phyloP scores from a whole-genome alignment of 371 early-diverging fungal species.

The Syncephalis fuscata region DNA sequence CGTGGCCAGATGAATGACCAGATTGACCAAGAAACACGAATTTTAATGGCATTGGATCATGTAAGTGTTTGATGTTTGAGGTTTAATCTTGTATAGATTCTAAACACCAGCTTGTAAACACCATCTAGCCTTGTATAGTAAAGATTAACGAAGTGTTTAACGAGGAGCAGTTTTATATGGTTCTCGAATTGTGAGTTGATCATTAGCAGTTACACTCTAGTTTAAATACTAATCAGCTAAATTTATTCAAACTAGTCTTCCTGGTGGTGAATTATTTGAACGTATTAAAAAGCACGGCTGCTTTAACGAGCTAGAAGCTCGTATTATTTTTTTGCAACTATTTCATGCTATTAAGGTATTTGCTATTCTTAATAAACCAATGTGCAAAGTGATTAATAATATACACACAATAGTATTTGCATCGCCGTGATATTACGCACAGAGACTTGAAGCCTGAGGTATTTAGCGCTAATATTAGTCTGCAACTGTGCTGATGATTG shows the following conservation, averaged over 20 bases:
- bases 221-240: too few species aligned
- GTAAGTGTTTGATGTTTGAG: slow-evolving; percentile 16
- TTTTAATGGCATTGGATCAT: slow-evolving; percentile 54
- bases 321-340: slow-evolving; percentile 64
- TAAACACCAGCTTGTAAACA: too few species aligned
- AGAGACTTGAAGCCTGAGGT: slow-evolving; percentile 69
- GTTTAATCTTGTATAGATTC: background rate
- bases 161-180: background rate
- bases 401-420: slow-evolving; percentile 25
- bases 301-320: slow-evolving; percentile 60
- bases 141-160: slow-evolving; percentile 28
- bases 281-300: slow-evolving; percentile 53
- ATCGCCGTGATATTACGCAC: slow-evolving; percentile 52
- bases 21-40: slow-evolving; percentile 45
- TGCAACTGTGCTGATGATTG: too few species aligned
- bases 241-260: slow-evolving; percentile 17
- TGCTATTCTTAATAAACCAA: slow-evolving; percentile 7
- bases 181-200: background rate
- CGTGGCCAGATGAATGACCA: slow-evolving; percentile 28
- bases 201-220: too few species aligned
- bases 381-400: background rate
- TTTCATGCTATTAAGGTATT: slow-evolving; percentile 43
- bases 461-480: too few species aligned
- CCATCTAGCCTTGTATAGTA: slow-evolving; percentile 36
- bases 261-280: slow-evolving; percentile 88